phyloP scores from a whole-genome alignment of 352 stramenopile genomes.

The Globisporangium emineosum region DNA sequence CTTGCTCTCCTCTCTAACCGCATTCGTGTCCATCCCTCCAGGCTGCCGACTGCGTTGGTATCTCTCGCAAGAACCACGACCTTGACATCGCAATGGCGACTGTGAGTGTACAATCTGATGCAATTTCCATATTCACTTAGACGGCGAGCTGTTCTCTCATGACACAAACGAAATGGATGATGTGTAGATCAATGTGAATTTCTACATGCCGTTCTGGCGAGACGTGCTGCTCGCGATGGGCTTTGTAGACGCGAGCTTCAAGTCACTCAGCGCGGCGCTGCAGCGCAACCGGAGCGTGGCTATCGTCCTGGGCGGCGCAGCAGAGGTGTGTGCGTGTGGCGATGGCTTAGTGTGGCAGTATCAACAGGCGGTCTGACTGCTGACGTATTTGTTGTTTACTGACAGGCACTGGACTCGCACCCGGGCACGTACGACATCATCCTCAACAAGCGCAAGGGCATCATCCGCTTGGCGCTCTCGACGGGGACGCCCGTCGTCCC shows the following conservation, averaged over 20 bases:
- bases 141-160: background rate
- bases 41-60: constrained; percentile 29
- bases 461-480: constrained; percentile 57
- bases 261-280: constrained; percentile 30
- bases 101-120: constrained; percentile 17
- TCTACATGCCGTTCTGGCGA: constrained; percentile 47
- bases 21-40: background rate
- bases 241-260: constrained; percentile 53
- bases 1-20: background rate
- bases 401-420: constrained; percentile 41
- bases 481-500: constrained; percentile 57
- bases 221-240: constrained; percentile 45
- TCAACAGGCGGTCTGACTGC: background rate
- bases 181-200: constrained; percentile 44
- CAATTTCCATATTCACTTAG: background rate
- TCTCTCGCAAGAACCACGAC: constrained; percentile 35
- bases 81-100: constrained; percentile 46
- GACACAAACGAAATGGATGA: background rate
- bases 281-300: constrained; percentile 28
- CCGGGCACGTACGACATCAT: constrained; percentile 47
- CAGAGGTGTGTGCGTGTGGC: constrained; percentile 24
- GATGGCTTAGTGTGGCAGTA: background rate
- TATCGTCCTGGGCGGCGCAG: constrained; percentile 42
- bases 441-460: constrained; percentile 61
- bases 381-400: background rate